Evolutionary conservation across 305 asterid species (phyloP).

Genomic region (Lippia alba): DNA sequence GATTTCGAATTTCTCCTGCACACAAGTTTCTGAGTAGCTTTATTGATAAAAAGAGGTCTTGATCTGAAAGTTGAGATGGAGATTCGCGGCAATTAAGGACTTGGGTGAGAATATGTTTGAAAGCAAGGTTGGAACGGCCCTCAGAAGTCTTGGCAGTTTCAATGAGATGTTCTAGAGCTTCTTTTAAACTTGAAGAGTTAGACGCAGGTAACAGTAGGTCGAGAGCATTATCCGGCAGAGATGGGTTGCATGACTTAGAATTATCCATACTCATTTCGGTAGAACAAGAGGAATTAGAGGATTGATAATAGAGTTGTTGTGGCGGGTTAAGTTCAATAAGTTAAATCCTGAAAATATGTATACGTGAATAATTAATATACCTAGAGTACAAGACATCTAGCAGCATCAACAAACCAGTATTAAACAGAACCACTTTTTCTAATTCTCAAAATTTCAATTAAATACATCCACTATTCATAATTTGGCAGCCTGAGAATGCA

Average conservation of each 20-base stretch:
- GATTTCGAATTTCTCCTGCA: constrained; percentile 77
- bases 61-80: constrained; percentile 40
- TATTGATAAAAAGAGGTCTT: constrained; percentile 56
- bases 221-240: constrained; percentile 43
- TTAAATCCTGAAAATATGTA: constrained; percentile 31
- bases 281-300: background rate
- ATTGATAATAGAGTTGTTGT: background rate
- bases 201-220: constrained; percentile 53
- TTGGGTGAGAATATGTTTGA: constrained; percentile 42
- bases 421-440: too few relatives aligned
- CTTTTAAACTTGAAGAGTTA: constrained; percentile 47
- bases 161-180: constrained; percentile 60
- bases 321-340: constrained; percentile 4
- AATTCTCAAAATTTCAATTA: too few relatives aligned
- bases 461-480: too few relatives aligned
- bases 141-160: constrained; percentile 60
- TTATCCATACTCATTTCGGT: constrained; percentile 39
- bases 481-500: too few relatives aligned
- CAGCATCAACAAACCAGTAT: too few relatives aligned
- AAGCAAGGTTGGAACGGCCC: constrained; percentile 71
- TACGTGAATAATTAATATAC: background rate
- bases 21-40: constrained; percentile 79
- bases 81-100: constrained; percentile 63
- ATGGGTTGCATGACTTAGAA: constrained; percentile 24
- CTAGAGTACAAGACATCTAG: too few relatives aligned